Evolutionary conservation across 208 protist genomes (phyloP), one percentile per base, ranked within the genome.

Genomic region (Acanthamoeba royreba): DNA sequence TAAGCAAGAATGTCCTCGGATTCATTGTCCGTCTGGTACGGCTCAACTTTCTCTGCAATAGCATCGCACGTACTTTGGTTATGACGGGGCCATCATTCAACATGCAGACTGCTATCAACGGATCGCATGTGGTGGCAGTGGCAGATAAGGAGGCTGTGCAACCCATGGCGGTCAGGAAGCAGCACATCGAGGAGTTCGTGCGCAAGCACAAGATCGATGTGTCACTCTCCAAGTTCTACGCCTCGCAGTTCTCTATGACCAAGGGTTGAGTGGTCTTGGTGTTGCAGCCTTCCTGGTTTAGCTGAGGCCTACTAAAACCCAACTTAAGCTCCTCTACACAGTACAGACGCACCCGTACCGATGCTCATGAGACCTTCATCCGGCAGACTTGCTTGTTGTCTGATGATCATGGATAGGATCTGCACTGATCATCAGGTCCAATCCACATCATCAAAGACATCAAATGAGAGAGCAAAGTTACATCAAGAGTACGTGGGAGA

Each of bases 141-240:
- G 42, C 45, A 25, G 72, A 83, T 31, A 83, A 83, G 72, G 72
- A 83, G 19, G 43, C 72, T 43, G 25, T 83, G 25, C 35, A 52
- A 43, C 72, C 72, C 47, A 11, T 89, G 33, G 19, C 43, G 25
- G 38, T 63, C 19, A 2, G 81, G 11, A 89, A 45, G 38, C 81
- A 69, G 81, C 46, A 69, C 47, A 55, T 89, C 53, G 81, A 89
- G 8, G 81, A 89, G 13, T 89, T 89, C 63, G 81, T 17, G 2
- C 46, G 81, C 46, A 89, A 89, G 81, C 81, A 89, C 81, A 89
- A 89, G 81, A 25, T 89, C 81, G 81, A 89, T 42, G 52, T 69
- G 25, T 89, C 81, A 33, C 52, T 89, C 35, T 69, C 52, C 81
- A 89, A 89, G 81, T 89, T 89, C 81, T 89, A 89, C 38, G 81